Evolutionary conservation across 169 alveolate species (phyloP), one percentile per base, ranked within the genome.

Genomic region (Cryptosporidium sp.): DNA sequence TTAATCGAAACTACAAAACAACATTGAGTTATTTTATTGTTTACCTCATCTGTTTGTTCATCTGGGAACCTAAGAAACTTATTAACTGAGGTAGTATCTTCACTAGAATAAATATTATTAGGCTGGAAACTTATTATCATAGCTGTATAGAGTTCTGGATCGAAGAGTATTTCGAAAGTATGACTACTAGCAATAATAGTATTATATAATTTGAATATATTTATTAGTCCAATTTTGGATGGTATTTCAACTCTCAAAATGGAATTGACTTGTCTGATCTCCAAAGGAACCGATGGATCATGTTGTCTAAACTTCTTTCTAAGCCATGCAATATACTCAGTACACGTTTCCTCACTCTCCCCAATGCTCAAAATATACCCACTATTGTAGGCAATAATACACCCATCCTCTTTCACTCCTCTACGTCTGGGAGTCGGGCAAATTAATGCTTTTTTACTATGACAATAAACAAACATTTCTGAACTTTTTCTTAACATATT

Each of bases 351-450:
- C 75, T 80, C 89, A 55, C 62, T 80, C 68, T 80, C 89, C 23
- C 89, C 89, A 61, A 62, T 48, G 26, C 89, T 52, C 51, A 80
- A 18, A 21, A 80, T 80, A 65, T 80, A 80, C 69, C 89, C 89
- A 80, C 80, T 80, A 31, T 80, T 80, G 29, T 80, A 80, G 8
- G 89, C 89, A 9, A 80, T 48, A 23, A 80, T 59, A 39, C 71
- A 80, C 52, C 89, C 89, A n/a, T 80, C 89, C 50, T 80, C 89
- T 50, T 80, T 80, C 39, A 80, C 68, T n/a, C 89, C 89, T 26
- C 89, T 59, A n/a, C 89, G 55, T 65, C 89, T 80, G 26, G 89
- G 89, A 26, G 89, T 52, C 7, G 89, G 89, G 35, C 89, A 80
- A 18, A 80, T 48, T 29, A 80, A 18, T 8, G 89, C 89, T n/a